Conservation (phyloP, 2,329 filamentous ascomycete species). For the Arthroderma sp. region DNA sequence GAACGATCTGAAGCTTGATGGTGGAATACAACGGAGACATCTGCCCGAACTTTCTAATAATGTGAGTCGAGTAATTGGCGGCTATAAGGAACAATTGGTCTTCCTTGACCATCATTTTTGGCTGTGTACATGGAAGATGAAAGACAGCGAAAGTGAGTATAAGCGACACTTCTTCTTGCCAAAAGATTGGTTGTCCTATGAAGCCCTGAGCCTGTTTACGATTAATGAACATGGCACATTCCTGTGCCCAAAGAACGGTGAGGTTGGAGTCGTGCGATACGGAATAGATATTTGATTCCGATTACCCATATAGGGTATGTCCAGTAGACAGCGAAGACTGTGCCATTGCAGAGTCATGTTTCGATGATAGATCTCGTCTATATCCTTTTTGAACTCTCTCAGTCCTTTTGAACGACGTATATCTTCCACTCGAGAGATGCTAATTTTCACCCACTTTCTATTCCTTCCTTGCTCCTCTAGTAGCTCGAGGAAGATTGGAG, state of each 20-base stretch:
- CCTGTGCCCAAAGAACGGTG: conserved; percentile 17
- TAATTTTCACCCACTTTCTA: too few relatives aligned
- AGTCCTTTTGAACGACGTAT: too few relatives aligned
- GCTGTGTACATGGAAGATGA: conserved; percentile 13
- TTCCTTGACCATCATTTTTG: conserved; percentile 14
- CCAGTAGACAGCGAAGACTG: too few relatives aligned
- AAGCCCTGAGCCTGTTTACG: conserved; percentile 11
- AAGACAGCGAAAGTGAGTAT: conserved; percentile 2
- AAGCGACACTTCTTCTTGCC: conserved; percentile 17
- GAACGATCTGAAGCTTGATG: not conserved
- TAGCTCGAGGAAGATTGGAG: too few relatives aligned
- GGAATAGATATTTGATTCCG: not conserved
- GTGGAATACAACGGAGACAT: not conserved
- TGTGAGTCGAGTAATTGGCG: conserved; percentile 6
- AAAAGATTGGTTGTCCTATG: conserved; percentile 17
- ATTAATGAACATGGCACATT: conserved; percentile 13
- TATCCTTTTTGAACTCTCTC: too few relatives aligned
- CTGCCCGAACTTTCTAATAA: conserved; percentile 1
- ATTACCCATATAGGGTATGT: too few relatives aligned
- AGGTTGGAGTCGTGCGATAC: conserved; percentile 13
- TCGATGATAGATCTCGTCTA: too few relatives aligned
- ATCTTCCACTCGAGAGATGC: too few relatives aligned
- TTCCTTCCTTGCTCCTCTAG: too few relatives aligned
- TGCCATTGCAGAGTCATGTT: too few relatives aligned
- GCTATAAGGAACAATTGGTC: conserved; percentile 4